phyloP scores from a whole-genome alignment of 176 grass and related monocot genomes.

The Paspalum notatum region DNA sequence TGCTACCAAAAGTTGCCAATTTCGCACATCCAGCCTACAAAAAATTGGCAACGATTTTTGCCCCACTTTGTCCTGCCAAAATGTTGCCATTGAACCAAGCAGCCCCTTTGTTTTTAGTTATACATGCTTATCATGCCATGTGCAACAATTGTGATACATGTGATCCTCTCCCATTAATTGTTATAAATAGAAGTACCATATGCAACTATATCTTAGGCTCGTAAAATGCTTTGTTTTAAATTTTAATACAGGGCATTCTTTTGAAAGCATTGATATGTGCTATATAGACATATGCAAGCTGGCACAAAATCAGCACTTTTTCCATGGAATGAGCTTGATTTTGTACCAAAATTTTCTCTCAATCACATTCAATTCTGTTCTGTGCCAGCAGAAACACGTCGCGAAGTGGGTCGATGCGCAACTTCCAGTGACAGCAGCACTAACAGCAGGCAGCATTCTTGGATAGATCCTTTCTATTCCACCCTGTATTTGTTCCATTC shows the following conservation, averaged over 20 bases:
- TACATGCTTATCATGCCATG: neutral
- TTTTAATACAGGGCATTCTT: neutral
- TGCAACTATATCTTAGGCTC: neutral
- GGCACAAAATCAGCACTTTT: neutral
- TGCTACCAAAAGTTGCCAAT: too few relatives aligned
- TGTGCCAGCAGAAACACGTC: conserved; percentile 58
- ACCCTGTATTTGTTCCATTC: conserved; percentile 56
- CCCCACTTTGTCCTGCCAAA: too few relatives aligned
- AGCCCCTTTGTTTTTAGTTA: neutral
- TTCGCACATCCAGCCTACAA: too few relatives aligned
- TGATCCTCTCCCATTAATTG: neutral
- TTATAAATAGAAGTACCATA: conserved; percentile 6
- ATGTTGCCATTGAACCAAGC: too few relatives aligned
- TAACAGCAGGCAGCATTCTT: conserved; percentile 52
- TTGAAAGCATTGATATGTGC: neutral
- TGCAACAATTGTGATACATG: neutral
- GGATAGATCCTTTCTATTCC: conserved; percentile 46
- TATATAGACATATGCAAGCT: neutral
- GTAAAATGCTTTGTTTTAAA: neutral
- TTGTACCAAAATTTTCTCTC: neutral
- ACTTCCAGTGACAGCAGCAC: conserved; percentile 60
- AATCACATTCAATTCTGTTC: conserved; percentile 20
- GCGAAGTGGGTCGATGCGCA: conserved; percentile 77
- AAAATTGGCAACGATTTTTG: too few relatives aligned
- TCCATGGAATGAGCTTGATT: neutral